These are phyloP conservation scores for Amauroascus niger DNA, from an alignment of 2,329 filamentous ascomycete species.

Conservation along the genomic window DNA sequence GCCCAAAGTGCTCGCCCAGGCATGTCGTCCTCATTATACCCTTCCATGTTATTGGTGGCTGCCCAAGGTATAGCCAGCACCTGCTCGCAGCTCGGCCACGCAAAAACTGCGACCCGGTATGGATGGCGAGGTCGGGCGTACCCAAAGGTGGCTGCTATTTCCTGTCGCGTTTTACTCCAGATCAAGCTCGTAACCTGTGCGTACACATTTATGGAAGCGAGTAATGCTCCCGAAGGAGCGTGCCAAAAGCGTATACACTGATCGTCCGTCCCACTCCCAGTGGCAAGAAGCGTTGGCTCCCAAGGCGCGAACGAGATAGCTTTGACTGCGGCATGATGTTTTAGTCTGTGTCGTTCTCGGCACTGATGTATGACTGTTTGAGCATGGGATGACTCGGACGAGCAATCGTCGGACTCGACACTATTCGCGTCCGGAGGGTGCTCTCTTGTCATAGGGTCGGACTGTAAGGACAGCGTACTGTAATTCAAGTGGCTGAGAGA, in stretches of 20 bases:
- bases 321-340: conserved; percentile 82
- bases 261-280: conserved; percentile 87
- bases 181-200: conserved; percentile 89
- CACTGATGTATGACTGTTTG: conserved; percentile 45
- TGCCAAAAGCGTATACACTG: conserved; percentile 96
- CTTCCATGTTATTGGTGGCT: conserved; percentile 38
- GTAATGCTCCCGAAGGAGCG: conserved; percentile 65
- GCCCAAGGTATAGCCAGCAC: conserved; percentile 79
- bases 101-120: conserved; percentile 82
- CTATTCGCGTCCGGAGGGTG: background rate
- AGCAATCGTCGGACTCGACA: background rate
- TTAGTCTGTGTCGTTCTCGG: conserved; percentile 60
- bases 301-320: conserved; percentile 95
- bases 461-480: background rate
- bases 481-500: background rate
- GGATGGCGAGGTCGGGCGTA: conserved; percentile 86
- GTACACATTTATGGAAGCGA: conserved; percentile 84
- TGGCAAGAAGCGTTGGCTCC: conserved; percentile 77
- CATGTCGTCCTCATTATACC: conserved; percentile 18
- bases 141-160: conserved; percentile 89
- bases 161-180: conserved; percentile 75
- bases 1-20: conserved; percentile 61
- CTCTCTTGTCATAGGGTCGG: background rate
- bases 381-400: conserved; percentile 13
- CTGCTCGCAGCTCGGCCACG: conserved; percentile 84